These are phyloP conservation scores for Talaromyces funiculosus DNA, from an alignment of 2,329 filamentous ascomycete species.

Conservation along the genomic window DNA sequence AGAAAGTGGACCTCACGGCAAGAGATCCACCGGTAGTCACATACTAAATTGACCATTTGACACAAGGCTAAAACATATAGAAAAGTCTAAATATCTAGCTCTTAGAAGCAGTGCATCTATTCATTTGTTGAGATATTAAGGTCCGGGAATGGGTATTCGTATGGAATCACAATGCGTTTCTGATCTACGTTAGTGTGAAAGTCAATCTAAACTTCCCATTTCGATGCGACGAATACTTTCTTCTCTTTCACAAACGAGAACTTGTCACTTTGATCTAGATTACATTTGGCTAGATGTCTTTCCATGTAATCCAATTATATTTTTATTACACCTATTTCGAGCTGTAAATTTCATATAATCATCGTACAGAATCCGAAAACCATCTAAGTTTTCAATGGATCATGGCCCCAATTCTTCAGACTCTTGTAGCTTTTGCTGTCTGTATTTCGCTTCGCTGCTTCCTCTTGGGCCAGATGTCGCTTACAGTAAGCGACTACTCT, in stretches of 20 bases:
- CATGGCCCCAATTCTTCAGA: conserved; percentile 59
- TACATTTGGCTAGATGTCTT: not conserved
- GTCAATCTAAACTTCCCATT: too few species aligned
- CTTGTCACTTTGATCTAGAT: not conserved
- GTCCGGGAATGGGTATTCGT: too few species aligned
- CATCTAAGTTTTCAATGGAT: conserved; percentile 42
- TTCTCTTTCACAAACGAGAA: not conserved
- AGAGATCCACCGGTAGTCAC: too few species aligned
- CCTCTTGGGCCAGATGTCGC: conserved; percentile 60
- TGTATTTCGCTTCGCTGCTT: conserved; percentile 52
- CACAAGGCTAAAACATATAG: too few species aligned
- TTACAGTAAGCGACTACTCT: conserved; percentile 13
- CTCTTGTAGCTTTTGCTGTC: conserved; percentile 53
- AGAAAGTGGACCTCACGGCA: too few species aligned
- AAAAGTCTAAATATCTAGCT: too few species aligned
- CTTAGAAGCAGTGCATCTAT: too few species aligned
- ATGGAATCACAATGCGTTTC: too few species aligned
- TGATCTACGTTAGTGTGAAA: too few species aligned
- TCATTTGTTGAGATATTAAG: too few species aligned
- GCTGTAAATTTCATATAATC: not conserved
- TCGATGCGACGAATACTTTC: too few species aligned
- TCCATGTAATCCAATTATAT: not conserved
- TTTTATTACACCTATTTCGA: not conserved
- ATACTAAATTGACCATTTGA: too few species aligned
- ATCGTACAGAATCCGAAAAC: not conserved